Conservation (phyloP, 257 asterid genomes). For the Echites panduratus region DNA sequence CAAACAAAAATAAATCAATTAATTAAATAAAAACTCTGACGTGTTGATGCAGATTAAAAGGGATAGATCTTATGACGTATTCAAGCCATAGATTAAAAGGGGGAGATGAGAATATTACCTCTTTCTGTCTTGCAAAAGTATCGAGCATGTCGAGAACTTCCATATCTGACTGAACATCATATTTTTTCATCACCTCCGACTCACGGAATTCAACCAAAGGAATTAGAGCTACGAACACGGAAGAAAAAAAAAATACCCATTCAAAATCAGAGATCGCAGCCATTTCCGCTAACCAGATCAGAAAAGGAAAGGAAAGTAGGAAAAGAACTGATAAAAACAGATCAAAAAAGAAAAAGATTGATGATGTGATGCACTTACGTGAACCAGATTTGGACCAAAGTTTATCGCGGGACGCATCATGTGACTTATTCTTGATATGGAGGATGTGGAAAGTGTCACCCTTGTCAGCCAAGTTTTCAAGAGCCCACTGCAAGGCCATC, state of each 20-base stretch:
- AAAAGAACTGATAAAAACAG: not conserved
- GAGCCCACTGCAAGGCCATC: conserved; percentile 70
- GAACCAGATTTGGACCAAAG: conserved; percentile 64
- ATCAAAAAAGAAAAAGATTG: not conserved
- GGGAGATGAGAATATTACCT: conserved; percentile 42
- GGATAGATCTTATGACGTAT: no score
- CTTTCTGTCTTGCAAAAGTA: conserved; percentile 76
- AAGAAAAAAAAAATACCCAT: not conserved
- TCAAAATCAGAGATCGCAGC: not conserved
- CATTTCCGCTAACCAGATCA: not conserved
- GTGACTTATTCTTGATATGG: conserved; percentile 36
- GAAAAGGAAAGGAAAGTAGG: not conserved
- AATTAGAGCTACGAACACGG: conserved; percentile 50
- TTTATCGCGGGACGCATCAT: conserved; percentile 37
- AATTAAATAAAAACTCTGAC: not conserved
- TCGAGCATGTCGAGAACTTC: conserved; percentile 85
- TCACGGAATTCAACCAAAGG: conserved; percentile 79
- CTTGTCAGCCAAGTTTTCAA: conserved; percentile 71
- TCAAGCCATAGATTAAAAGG: not conserved
- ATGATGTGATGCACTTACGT: conserved; percentile 33
- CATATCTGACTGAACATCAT: conserved; percentile 47
- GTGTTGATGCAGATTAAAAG: no score
- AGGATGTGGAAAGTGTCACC: conserved; percentile 59
- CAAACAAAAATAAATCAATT: not conserved
- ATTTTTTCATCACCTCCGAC: conserved; percentile 61